Conservation (phyloP, 2,329 filamentous ascomycete genomes). For the Ophiostoma populinum region DNA sequence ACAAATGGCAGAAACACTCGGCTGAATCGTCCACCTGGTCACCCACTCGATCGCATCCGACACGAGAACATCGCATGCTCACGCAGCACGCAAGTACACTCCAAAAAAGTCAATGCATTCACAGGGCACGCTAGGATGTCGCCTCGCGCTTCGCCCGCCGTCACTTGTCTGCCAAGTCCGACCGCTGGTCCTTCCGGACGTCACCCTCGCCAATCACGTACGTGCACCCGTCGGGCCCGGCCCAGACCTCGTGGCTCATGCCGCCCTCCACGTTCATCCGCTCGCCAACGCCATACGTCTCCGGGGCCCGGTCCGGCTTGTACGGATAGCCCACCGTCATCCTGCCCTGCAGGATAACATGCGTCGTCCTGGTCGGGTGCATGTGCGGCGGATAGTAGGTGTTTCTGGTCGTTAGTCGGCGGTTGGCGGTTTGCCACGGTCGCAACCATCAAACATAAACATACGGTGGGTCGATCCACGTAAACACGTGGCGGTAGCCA, state of each 20-base stretch:
- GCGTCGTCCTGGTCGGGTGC: slow-evolving; percentile 47
- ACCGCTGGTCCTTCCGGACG: too few species aligned
- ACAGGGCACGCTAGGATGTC: too few species aligned
- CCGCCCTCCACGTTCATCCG: slow-evolving; percentile 49
- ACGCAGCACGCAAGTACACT: too few species aligned
- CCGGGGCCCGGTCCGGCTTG: slow-evolving; percentile 26
- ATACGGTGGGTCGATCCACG: slow-evolving; percentile 54
- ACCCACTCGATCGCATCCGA: too few species aligned
- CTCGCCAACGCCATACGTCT: slow-evolving; percentile 39
- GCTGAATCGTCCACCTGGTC: too few species aligned
- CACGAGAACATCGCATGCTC: too few species aligned
- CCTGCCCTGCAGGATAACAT: slow-evolving; percentile 47
- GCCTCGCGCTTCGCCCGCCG: too few species aligned
- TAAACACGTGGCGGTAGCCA: slow-evolving; percentile 54
- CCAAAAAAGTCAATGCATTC: too few species aligned
- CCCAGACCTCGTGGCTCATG: slow-evolving; percentile 51
- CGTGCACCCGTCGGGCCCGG: slow-evolving; percentile 47
- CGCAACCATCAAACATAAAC: slow-evolving; percentile 5
- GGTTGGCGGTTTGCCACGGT: too few species aligned
- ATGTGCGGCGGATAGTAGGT: slow-evolving; percentile 51
- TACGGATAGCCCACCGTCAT: slow-evolving; percentile 51
- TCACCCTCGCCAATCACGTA: slow-evolving; percentile 50
- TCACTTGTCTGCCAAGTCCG: slow-evolving; percentile 2
- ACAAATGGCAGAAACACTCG: too few species aligned
- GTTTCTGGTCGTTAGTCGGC: slow-evolving; percentile 31